Evolutionary conservation across 768 basidiomycete species (phyloP), one percentile per base, ranked within the genome.

Genomic region (Ramaria rubella): DNA sequence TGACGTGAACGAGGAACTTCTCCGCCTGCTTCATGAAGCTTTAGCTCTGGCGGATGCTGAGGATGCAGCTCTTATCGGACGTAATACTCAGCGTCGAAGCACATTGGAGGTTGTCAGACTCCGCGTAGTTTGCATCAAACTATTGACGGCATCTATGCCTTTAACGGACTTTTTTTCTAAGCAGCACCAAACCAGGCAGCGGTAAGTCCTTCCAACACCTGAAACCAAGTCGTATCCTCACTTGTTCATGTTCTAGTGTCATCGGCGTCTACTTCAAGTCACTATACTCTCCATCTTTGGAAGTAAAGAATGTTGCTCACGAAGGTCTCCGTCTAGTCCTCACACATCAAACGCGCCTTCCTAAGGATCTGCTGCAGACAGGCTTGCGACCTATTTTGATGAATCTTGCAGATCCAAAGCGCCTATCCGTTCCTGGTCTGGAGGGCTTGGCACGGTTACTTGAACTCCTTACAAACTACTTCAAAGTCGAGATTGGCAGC

Each of bases 401-500:
- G 87, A 98, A 98, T 66, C 81, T 99, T 24, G 94, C 94, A 2
- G 96, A 98, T 70, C 90, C 94, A 34, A 94, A 94, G 66, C 83
- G 92, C 33, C 79, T 99, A 31, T 94, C 92, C 6, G 89, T 96
- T 24, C 81, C 90, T 4, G 94, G 94, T 9, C 68, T 95, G 55
- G 94, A 99, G 68, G 96, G 96, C 3, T 76, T 99, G 23, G 95
- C 94, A 12, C 85, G 95, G 12, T 79, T 99, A 49, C 76, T 99
- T 49, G 93, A 96, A 68, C 80, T 99, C 6, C 73, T 99, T 55
- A 96, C 94, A 36, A 97, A 97, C 69, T 98, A 99, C 72, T 99
- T 99, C 83, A 98, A 97, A 69, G 95, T 99, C 17, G 96, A 99
- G 73, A 98, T 99, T 58, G 96, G 96, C 0, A 83, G 90, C 69